Percentiles rank a stretch among this genome's conserved stretches.
Evolutionary conservation across 2,329 filamentous ascomycete species (phyloP).

Genomic region (Fusarium longipes): DNA sequence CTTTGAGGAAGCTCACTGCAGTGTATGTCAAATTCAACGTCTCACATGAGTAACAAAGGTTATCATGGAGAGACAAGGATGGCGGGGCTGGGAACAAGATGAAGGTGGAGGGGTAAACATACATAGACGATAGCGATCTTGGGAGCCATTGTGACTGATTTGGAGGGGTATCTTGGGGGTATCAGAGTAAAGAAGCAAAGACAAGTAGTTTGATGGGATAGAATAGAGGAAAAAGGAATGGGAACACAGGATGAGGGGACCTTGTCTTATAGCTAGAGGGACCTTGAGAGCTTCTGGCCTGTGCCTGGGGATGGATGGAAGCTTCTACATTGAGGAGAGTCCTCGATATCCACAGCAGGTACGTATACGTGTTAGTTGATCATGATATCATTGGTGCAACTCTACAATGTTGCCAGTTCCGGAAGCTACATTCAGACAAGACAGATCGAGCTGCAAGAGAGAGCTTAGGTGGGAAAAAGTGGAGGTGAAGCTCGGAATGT

Average conservation of each 20-base stretch:
- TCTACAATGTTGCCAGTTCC: conserved; percentile 14
- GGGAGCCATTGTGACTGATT: conserved; percentile 76
- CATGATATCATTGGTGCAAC: conserved; percentile 37
- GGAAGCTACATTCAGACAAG: conserved; percentile 14
- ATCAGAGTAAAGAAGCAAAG: conserved; percentile 27
- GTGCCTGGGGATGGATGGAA: conserved; percentile 4
- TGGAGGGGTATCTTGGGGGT: conserved; percentile 12
- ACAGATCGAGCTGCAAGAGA: conserved; percentile 9
- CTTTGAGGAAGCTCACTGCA: background rate
- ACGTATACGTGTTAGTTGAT: conserved; percentile 13
- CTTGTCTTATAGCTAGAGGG: conserved; percentile 43
- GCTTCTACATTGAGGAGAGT: conserved; percentile 21
- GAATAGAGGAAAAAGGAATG: background rate
- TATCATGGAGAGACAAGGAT: conserved; percentile 9
- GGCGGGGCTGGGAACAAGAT: background rate
- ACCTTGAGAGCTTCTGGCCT: conserved; percentile 6
- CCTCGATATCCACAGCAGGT: conserved; percentile 12
- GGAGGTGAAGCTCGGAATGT: conserved; percentile 19
- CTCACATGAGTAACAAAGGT: conserved; percentile 1
- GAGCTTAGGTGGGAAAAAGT: conserved; percentile 7
- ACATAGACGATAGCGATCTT: conserved; percentile 93
- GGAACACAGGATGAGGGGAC: conserved; percentile 23
- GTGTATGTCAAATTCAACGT: background rate
- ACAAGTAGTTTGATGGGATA: conserved; percentile 6
- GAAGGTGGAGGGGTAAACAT: conserved; percentile 55